Conservation (phyloP, 768 basidiomycete genomes). For the Boletus fagicola region DNA sequence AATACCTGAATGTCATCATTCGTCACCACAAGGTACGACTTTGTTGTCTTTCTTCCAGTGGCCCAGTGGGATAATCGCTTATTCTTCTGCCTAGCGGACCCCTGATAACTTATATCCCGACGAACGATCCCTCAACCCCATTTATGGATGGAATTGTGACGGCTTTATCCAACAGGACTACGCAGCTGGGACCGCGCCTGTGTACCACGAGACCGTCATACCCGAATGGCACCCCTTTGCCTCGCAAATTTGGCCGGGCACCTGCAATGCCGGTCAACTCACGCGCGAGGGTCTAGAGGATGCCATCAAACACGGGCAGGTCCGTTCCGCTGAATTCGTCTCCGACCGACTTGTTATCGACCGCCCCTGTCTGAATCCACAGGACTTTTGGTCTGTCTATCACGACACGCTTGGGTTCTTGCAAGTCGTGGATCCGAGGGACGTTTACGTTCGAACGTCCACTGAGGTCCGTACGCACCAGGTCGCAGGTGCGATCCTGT, state of each 20-base stretch:
- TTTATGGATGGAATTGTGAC: constrained; percentile 41
- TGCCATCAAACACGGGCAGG: constrained; percentile 42
- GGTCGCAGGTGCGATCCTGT: constrained; percentile 44
- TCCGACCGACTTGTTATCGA: background rate
- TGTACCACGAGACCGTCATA: constrained; percentile 40
- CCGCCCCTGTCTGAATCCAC: background rate
- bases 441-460: constrained; percentile 45
- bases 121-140: constrained; percentile 41
- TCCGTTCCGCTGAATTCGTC: background rate
- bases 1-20: constrained; percentile 43
- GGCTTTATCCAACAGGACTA: constrained; percentile 40
- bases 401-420: constrained; percentile 38
- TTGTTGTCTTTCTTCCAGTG: background rate
- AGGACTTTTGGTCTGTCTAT: constrained; percentile 52
- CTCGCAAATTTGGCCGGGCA: constrained; percentile 45
- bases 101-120: constrained; percentile 49
- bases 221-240: constrained; percentile 46
- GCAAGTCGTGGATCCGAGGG: constrained; percentile 31
- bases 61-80: background rate
- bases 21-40: constrained; percentile 47
- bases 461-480: constrained; percentile 48
- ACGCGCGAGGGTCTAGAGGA: constrained; percentile 45
- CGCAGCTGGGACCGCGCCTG: constrained; percentile 35
- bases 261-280: constrained; percentile 48
- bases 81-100: constrained; percentile 35